phyloP scores from a whole-genome alignment of 495 filamentous ascomycete species.

The Talaromyces ruber region DNA sequence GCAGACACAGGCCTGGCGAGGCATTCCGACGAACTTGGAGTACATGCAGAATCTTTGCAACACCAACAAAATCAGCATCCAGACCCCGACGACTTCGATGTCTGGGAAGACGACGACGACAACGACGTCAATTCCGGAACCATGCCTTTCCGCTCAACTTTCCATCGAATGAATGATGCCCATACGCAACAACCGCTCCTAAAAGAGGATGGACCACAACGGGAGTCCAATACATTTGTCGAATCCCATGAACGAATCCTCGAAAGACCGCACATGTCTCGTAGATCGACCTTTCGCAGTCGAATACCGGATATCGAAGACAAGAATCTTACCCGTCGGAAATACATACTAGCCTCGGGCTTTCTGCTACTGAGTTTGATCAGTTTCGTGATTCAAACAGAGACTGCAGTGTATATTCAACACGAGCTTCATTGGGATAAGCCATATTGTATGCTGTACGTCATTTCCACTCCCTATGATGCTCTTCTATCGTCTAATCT shows the following conservation, averaged over 20 bases:
- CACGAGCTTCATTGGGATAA: constrained; percentile 86
- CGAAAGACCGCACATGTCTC: constrained; percentile 32
- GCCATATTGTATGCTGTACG: constrained; percentile 94
- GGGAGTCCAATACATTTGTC: constrained; percentile 26
- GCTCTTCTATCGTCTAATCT: background rate
- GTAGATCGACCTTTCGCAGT: constrained; percentile 53
- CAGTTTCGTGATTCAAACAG: constrained; percentile 83
- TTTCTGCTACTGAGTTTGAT: constrained; percentile 75
- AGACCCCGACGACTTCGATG: background rate
- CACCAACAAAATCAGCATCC: background rate
- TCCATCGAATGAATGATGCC: constrained; percentile 41
- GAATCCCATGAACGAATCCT: constrained; percentile 26
- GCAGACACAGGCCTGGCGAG: background rate
- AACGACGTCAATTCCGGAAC: constrained; percentile 1
- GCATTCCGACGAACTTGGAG: background rate
- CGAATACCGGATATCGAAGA: constrained; percentile 48
- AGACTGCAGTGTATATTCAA: constrained; percentile 90
- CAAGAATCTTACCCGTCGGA: constrained; percentile 57
- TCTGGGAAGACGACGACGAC: constrained; percentile 2
- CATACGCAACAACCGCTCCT: constrained; percentile 48
- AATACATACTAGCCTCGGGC: constrained; percentile 77
- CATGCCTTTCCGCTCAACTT: constrained; percentile 23
- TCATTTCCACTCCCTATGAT: constrained; percentile 8
- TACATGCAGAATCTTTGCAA: background rate
- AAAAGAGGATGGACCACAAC: constrained; percentile 43